These are phyloP conservation scores for Plasmodium knowlesi DNA, from an alignment of 169 alveolate genomes.

Conservation along the genomic window DNA sequence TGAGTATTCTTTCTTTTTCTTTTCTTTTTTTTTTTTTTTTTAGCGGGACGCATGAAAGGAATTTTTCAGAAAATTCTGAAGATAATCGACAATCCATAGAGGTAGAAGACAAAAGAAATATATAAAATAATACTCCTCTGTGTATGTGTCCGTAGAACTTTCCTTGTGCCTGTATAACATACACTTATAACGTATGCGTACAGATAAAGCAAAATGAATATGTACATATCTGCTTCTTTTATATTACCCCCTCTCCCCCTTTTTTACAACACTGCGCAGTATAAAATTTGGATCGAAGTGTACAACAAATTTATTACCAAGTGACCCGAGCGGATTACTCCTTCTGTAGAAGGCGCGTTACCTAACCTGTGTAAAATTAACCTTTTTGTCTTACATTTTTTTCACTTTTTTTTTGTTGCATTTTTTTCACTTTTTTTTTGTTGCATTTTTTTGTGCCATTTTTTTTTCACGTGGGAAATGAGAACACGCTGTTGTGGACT, in stretches of 20 bases:
- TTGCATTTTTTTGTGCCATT: background rate
- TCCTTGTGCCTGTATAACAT: background rate
- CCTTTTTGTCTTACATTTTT: background rate
- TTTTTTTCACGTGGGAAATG: background rate
- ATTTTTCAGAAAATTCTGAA: background rate
- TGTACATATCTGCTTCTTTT: background rate
- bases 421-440: background rate
- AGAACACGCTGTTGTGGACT: background rate
- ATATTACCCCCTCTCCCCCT: background rate
- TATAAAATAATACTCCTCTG: background rate
- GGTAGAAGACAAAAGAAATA: slow-evolving; percentile 14
- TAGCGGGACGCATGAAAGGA: slow-evolving; percentile 60
- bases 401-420: background rate
- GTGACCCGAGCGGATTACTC: background rate
- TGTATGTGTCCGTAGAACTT: background rate
- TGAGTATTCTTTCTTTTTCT: background rate
- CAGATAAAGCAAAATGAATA: background rate
- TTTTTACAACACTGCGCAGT: slow-evolving; percentile 24
- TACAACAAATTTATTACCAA: slow-evolving; percentile 38
- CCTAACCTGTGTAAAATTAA: background rate
- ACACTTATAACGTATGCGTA: slow-evolving; percentile 1
- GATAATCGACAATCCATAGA: slow-evolving; percentile 16
- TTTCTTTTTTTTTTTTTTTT: slow-evolving; percentile 1
- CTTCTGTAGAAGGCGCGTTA: background rate
- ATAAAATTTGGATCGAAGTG: slow-evolving; percentile 42